Percentiles rank a stretch among this genome's conserved stretches.
Conservation (phyloP, 73 alveolate species). For the Symbiodinium pilosum region DNA sequence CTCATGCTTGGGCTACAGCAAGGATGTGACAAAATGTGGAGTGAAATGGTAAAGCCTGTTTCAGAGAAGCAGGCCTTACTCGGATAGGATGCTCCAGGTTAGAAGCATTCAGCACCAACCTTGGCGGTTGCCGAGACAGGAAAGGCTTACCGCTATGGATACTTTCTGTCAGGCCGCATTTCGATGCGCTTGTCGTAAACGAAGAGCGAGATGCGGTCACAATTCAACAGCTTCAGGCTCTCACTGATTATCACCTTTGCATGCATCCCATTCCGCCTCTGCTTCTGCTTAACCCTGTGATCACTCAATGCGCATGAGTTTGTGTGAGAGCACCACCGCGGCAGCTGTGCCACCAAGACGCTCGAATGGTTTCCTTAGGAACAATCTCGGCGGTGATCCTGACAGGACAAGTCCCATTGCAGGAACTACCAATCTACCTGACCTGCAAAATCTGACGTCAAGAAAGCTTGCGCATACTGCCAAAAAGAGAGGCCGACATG, state of each 20-base stretch:
- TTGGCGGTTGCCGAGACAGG: neutral
- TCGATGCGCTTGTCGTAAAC: slow-evolving; percentile 80
- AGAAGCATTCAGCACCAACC: slow-evolving; percentile 85
- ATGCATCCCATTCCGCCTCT: neutral
- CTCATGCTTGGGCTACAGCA: too few species aligned
- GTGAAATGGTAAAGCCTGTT: too few species aligned
- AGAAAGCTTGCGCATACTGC: too few species aligned
- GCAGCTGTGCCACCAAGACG: neutral
- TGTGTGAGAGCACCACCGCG: neutral
- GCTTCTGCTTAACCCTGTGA: neutral
- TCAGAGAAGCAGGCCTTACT: slow-evolving; percentile 24
- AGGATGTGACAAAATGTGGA: too few species aligned
- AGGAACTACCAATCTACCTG: too few species aligned
- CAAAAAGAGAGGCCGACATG: too few species aligned
- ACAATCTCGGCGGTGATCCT: slow-evolving; percentile 92
- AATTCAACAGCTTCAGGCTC: slow-evolving; percentile 36
- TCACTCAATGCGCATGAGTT: neutral
- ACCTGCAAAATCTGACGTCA: neutral
- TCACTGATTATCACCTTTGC: slow-evolving; percentile 57
- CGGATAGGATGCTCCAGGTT: slow-evolving; percentile 78
- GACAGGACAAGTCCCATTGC: too few species aligned
- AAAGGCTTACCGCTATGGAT: neutral
- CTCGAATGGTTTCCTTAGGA: slow-evolving; percentile 92
- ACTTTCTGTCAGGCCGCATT: slow-evolving; percentile 1
- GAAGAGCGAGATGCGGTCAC: slow-evolving; percentile 89